phyloP scores from a whole-genome alignment of 2,329 filamentous ascomycete species.

The Hymenoscyphus repandus region DNA sequence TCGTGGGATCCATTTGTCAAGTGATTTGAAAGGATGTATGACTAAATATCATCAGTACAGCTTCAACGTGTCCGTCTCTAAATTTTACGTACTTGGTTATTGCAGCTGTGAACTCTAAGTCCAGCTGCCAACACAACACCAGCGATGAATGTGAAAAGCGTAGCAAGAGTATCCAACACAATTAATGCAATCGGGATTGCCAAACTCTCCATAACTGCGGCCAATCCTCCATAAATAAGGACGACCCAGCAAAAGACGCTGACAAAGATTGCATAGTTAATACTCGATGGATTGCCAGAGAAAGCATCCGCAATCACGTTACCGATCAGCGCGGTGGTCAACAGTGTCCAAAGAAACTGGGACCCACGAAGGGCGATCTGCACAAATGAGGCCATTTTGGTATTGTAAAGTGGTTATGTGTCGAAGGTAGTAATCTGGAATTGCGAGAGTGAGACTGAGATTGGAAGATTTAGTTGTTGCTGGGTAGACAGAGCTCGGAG shows the following conservation, averaged over 20 bases:
- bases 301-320: conserved; percentile 47
- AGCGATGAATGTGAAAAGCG: conserved; percentile 62
- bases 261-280: conserved; percentile 62
- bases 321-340: conserved; percentile 29
- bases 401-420: background rate
- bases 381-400: conserved; percentile 18
- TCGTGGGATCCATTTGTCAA: conserved; percentile 55
- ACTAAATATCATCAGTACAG: conserved; percentile 19
- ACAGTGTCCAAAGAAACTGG: conserved; percentile 28
- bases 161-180: conserved; percentile 51
- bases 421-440: background rate
- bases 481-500: background rate
- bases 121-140: conserved; percentile 67
- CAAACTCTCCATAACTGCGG: conserved; percentile 48
- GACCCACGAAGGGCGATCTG: conserved; percentile 22
- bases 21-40: conserved; percentile 42
- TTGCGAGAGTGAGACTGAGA: background rate
- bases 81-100: conserved; percentile 43
- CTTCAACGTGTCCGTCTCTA: background rate
- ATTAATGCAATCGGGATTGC: conserved; percentile 47
- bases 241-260: conserved; percentile 61
- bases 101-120: conserved; percentile 64
- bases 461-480: background rate
- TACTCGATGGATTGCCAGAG: conserved; percentile 53
- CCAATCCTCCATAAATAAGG: conserved; percentile 56